A percentile compares a stretch with the other conserved stretches of the same genome.
These are phyloP conservation scores for Dipteronia sinensis DNA, from an alignment of 345 rosid species.

Conservation along the genomic window DNA sequence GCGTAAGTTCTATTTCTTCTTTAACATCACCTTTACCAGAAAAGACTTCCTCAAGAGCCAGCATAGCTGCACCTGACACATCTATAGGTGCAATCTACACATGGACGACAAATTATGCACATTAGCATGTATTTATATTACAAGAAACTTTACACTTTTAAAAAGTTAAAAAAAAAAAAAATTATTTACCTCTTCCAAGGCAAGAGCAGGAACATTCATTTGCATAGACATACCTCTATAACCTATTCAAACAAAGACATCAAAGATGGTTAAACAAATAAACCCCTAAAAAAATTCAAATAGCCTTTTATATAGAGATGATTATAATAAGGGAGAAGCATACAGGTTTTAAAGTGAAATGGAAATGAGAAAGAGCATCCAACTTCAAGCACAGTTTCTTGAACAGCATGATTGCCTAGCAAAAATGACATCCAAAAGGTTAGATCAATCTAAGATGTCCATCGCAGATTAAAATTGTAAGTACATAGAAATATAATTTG, in stretches of 20 bases:
- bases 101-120: constrained; percentile 22
- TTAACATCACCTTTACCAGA: constrained; percentile 78
- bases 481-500: not conserved
- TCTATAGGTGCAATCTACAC: constrained; percentile 88
- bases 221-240: constrained; percentile 88
- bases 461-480: not conserved
- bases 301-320: not conserved
- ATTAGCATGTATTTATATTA: constrained; percentile 10
- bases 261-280: constrained; percentile 2
- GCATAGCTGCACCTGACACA: constrained; percentile 95
- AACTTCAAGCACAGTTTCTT: constrained; percentile 86
- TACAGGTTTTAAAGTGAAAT: constrained; percentile 97
- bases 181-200: constrained; percentile 87
- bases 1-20: constrained; percentile 85
- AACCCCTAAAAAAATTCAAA: not conserved
- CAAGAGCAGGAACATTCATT: constrained; percentile 91
- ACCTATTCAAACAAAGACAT: constrained; percentile 51
- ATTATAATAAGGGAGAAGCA: constrained; percentile 27
- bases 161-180: not conserved
- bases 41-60: constrained; percentile 96
- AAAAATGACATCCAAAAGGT: constrained; percentile 10
- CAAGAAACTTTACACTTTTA: constrained; percentile 1
- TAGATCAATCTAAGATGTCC: constrained; percentile 1
- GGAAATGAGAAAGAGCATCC: constrained; percentile 98
- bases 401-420: constrained; percentile 73